Conservation (phyloP, 345 rosid species). For the Acer yangbiense region DNA sequence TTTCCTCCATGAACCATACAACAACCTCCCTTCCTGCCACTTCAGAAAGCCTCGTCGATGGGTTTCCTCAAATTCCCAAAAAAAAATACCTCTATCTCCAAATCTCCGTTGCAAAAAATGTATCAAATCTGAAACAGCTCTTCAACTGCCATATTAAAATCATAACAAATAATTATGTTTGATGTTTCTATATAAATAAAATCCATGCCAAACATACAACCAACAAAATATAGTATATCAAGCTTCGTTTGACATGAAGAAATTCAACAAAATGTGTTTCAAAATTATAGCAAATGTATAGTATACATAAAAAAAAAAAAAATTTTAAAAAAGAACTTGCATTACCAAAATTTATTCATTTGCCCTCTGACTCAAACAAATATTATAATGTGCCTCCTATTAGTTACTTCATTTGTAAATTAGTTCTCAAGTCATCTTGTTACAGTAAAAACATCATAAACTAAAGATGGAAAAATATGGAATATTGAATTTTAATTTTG, state of each 20-base stretch:
- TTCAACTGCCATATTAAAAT: conserved; percentile 58
- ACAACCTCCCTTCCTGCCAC: conserved; percentile 84
- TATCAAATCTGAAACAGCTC: conserved; percentile 85
- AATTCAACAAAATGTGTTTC: not conserved
- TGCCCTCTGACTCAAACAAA: not conserved
- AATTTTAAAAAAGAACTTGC: too few species aligned
- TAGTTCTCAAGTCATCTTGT: not conserved
- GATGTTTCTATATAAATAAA: not conserved
- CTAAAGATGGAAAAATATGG: too few species aligned
- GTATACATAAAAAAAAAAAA: not conserved
- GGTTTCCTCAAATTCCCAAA: conserved; percentile 82
- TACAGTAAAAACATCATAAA: too few species aligned
- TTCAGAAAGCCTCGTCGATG: conserved; percentile 73
- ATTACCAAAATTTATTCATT: not conserved
- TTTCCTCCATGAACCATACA: conserved; percentile 96
- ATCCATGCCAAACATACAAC: not conserved
- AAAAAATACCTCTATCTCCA: conserved; percentile 92
- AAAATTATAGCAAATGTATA: not conserved
- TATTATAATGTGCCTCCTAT: not conserved
- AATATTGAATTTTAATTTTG: too few species aligned
- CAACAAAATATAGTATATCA: not conserved
- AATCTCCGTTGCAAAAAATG: conserved; percentile 91
- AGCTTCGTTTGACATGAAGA: not conserved
- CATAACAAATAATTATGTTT: conserved; percentile 2
- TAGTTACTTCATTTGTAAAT: not conserved